Percentiles rank a stretch among this genome's conserved stretches.
These are phyloP conservation scores for Triticum dicoccoides DNA, from an alignment of 176 grass and related monocot species.

Conservation along the genomic window DNA sequence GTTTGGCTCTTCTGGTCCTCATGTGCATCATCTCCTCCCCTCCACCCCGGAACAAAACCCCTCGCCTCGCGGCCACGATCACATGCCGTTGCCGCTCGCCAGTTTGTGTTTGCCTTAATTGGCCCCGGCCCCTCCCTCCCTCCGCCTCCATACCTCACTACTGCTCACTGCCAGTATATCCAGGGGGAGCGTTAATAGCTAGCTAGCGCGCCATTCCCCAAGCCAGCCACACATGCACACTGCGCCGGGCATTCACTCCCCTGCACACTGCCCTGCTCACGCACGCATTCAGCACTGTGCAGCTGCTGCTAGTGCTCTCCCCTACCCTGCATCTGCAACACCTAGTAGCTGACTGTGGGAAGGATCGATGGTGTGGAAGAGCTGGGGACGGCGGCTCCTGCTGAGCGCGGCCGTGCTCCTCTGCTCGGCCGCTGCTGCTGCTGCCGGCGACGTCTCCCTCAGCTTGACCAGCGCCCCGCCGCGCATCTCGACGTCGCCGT, in stretches of 20 bases:
- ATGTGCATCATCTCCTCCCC: slow-evolving; percentile 32
- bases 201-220: neutral
- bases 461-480: slow-evolving; percentile 46
- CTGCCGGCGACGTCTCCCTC: slow-evolving; percentile 26
- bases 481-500: slow-evolving; percentile 40
- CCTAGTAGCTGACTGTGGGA: neutral
- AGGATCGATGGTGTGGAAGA: slow-evolving; percentile 30
- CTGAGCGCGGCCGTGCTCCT: neutral
- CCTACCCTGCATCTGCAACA: neutral
- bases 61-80: neutral
- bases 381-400: slow-evolving; percentile 1
- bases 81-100: slow-evolving; percentile 23
- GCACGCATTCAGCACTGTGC: slow-evolving; percentile 11
- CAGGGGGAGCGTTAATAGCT: neutral
- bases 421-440: neutral
- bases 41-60: neutral
- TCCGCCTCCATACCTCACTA: neutral
- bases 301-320: neutral
- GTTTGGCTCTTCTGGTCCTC: slow-evolving; percentile 31
- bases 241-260: slow-evolving; percentile 25
- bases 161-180: slow-evolving; percentile 9
- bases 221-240: slow-evolving; percentile 3
- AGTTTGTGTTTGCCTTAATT: neutral
- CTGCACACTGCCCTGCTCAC: neutral
- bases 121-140: neutral